A percentile compares a stretch with the other conserved stretches of the same genome.
Evolutionary conservation across 1,139 yeast genomes (phyloP).

Genomic region (Pichia kudriavzevii): DNA sequence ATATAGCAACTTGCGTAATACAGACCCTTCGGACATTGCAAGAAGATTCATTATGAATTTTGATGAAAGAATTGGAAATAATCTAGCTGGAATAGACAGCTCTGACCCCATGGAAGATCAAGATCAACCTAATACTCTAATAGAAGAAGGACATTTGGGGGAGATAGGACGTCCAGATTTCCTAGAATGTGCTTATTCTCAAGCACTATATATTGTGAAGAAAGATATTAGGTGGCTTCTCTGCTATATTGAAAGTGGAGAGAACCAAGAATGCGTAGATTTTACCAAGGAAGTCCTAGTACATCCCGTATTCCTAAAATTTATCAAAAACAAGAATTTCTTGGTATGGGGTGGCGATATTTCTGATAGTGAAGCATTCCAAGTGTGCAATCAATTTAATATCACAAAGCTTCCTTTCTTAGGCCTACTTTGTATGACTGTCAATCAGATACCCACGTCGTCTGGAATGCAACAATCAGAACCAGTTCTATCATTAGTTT

Average conservation of each 20-base stretch:
- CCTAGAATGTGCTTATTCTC: conserved; percentile 68
- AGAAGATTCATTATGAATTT: conserved; percentile 25
- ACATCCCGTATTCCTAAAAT: conserved; percentile 42
- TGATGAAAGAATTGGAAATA: conserved; percentile 26
- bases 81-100: conserved; percentile 4
- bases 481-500: conserved; percentile 53
- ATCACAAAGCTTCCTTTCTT: conserved; percentile 76
- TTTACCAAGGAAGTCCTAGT: conserved; percentile 54
- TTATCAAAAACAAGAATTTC: conserved; percentile 45
- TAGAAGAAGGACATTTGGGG: conserved; percentile 10
- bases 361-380: conserved; percentile 73
- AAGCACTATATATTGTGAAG: conserved; percentile 64
- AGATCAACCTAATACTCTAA: not conserved
- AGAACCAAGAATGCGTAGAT: conserved; percentile 53
- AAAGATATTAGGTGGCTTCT: conserved; percentile 61
- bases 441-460: conserved; percentile 48
- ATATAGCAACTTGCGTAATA: conserved; percentile 17
- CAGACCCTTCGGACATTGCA: conserved; percentile 28
- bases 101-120: no score
- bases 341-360: conserved; percentile 88
- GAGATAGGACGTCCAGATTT: conserved; percentile 33
- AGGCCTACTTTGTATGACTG: conserved; percentile 58
- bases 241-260: conserved; percentile 66
- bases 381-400: conserved; percentile 68
- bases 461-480: conserved; percentile 47